Evolutionary conservation across 768 basidiomycete genomes (phyloP), one percentile per base, ranked within the genome.

Genomic region (Termitomyces sp.): DNA sequence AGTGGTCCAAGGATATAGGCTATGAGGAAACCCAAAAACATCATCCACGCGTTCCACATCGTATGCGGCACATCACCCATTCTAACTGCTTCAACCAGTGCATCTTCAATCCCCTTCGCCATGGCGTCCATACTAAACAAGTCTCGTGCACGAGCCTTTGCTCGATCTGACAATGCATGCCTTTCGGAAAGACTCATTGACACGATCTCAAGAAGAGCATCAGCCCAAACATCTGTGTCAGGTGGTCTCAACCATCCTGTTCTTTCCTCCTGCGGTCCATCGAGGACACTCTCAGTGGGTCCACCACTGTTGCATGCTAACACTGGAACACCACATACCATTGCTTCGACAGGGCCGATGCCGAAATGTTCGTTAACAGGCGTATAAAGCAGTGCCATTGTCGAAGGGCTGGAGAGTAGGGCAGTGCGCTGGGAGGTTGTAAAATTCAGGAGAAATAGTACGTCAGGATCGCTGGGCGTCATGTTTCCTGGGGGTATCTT

Each of bases 321-420:
- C 1, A 98, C 88, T 0, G 95, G 94, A 0, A 98, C 69, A 3
- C 94, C 92, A 47, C 90, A 94, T 8, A 85, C 80, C 94, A 98
- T 98, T 0, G 84, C 94, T 69, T 99, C 96, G 3, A 98, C 82
- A 2, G 97, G 96, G 0, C 88, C 95, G 62, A 99, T 98, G 1
- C 96, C 97, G 68, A 98, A 97, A 68, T 99, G 96, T 65, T 99
- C 96, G 69, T 96, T 96, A 8, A 81, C 75, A 0, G 96, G 97
- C 0, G 96, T 99, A 68, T 99, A 99, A 7, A 99, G 78, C 0
- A 98, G 76, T 0, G 83, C 90, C 15, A 83, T 70, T 0, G 92
- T 91, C 5, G 78, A 80, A 0, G 81, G 68, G 5, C 83, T 78
- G 12, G 73, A 81, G 38, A 99, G 83, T 1, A 98, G 81, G 7